Evolutionary conservation across 192 early-diverging fungal species (phyloP).

Genomic region (Backusella macrospora): DNA sequence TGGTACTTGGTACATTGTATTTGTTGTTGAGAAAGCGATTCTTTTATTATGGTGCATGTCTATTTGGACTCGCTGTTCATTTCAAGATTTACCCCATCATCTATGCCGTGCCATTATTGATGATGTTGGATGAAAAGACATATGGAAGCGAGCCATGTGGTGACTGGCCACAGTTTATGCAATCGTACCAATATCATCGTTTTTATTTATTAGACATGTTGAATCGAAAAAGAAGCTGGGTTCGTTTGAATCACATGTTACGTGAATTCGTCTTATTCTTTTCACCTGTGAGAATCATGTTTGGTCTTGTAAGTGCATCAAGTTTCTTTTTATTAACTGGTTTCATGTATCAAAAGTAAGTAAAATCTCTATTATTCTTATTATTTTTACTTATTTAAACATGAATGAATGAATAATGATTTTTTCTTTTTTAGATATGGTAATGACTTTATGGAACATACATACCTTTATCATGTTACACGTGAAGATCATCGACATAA

Average conservation of each 20-base stretch:
- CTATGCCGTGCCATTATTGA: slow-evolving; percentile 84
- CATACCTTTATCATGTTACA: slow-evolving; percentile 92
- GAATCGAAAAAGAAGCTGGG: background rate
- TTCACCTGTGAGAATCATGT: slow-evolving; percentile 58
- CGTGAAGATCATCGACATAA: slow-evolving; percentile 99
- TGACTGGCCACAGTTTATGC: slow-evolving; percentile 29
- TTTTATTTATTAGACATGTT: slow-evolving; percentile 13
- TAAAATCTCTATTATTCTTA: background rate
- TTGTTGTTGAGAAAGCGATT: slow-evolving; percentile 58
- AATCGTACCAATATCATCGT: slow-evolving; percentile 21
- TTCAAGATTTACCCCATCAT: slow-evolving; percentile 98
- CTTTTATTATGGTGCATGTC: slow-evolving; percentile 54
- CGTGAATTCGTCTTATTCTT: slow-evolving; percentile 40
- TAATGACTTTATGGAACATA: slow-evolving; percentile 84
- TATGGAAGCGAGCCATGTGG: slow-evolving; percentile 30
- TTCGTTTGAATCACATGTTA: background rate
- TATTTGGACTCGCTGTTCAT: slow-evolving; percentile 93
- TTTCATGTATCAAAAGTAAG: slow-evolving; percentile 72
- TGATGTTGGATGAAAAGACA: slow-evolving; percentile 58
- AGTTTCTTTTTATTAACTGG: slow-evolving; percentile 65
- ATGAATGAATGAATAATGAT: no score
- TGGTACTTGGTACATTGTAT: slow-evolving; percentile 79
- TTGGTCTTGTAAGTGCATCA: slow-evolving; percentile 63
- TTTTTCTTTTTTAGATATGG: slow-evolving; percentile 62
- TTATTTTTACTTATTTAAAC: background rate